Conservation (phyloP, 345 rosid species). For the Cardamine chenopodiifolia region DNA sequence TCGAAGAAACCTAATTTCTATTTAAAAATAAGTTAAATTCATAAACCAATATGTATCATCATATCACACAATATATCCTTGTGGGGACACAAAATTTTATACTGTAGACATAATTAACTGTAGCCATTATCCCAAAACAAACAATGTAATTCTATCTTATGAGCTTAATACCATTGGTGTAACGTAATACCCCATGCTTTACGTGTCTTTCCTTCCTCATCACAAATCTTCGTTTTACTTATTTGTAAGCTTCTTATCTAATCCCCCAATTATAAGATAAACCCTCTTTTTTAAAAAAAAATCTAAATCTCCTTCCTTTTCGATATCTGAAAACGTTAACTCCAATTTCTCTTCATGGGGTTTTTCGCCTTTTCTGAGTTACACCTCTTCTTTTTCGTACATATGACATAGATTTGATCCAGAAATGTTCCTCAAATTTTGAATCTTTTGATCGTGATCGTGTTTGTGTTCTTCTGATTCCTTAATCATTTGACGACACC, state of each 20-base stretch:
- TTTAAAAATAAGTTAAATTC: neutral
- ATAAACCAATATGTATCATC: neutral
- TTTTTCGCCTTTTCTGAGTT: neutral
- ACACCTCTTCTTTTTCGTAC: neutral
- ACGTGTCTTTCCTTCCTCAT: conserved; percentile 20
- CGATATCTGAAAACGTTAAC: neutral
- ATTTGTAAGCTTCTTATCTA: neutral
- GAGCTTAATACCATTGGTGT: neutral
- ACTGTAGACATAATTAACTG: too few species aligned
- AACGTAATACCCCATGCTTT: conserved; percentile 21
- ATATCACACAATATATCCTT: too few species aligned
- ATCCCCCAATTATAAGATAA: neutral
- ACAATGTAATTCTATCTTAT: neutral
- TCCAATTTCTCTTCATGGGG: neutral
- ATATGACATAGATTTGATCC: neutral
- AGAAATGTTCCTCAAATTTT: neutral
- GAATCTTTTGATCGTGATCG: neutral
- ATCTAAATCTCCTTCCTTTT: neutral
- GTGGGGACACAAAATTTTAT: too few species aligned
- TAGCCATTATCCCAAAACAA: too few species aligned
- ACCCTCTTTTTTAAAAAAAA: neutral
- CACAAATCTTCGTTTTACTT: neutral
- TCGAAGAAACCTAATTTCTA: neutral
- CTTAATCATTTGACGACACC: neutral
- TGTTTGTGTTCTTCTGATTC: neutral